Conservation (phyloP, 2,329 filamentous ascomycete genomes). For the Epichloe sibirici region DNA sequence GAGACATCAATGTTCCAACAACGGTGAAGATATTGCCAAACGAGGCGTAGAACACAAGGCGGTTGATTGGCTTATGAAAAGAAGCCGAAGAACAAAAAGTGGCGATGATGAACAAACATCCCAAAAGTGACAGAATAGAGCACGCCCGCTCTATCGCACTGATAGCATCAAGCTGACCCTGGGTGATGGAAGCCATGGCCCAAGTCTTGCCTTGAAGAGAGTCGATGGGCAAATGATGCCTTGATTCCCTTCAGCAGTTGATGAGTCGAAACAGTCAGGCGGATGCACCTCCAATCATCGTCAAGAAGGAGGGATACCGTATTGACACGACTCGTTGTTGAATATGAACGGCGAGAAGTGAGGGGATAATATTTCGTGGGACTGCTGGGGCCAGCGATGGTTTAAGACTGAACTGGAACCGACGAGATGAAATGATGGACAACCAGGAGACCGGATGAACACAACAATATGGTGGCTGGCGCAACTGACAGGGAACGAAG, state of each 20-base stretch:
- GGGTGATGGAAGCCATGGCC: constrained; percentile 6
- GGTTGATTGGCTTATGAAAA: constrained; percentile 80
- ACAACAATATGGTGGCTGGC: neutral
- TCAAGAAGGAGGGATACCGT: neutral
- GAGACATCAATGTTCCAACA: constrained; percentile 62
- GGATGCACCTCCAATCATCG: neutral
- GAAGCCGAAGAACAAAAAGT: constrained; percentile 56
- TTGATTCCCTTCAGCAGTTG: neutral
- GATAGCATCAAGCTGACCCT: constrained; percentile 39
- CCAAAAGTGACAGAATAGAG: constrained; percentile 59
- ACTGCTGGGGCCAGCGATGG: neutral
- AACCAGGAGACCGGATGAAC: neutral
- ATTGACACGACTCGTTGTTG: neutral
- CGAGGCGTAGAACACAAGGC: constrained; percentile 72
- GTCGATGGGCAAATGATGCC: neutral
- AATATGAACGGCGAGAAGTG: neutral
- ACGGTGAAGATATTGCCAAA: constrained; percentile 72
- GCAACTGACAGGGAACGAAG: neutral
- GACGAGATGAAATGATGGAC: neutral
- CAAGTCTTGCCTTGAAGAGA: neutral
- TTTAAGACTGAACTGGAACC: neutral
- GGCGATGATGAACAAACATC: constrained; percentile 57
- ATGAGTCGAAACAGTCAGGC: neutral
- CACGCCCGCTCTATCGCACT: constrained; percentile 53
- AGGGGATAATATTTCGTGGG: neutral